Conservation (phyloP, 1,284 basidiomycete species). For the Leucoagaricus sp. region DNA sequence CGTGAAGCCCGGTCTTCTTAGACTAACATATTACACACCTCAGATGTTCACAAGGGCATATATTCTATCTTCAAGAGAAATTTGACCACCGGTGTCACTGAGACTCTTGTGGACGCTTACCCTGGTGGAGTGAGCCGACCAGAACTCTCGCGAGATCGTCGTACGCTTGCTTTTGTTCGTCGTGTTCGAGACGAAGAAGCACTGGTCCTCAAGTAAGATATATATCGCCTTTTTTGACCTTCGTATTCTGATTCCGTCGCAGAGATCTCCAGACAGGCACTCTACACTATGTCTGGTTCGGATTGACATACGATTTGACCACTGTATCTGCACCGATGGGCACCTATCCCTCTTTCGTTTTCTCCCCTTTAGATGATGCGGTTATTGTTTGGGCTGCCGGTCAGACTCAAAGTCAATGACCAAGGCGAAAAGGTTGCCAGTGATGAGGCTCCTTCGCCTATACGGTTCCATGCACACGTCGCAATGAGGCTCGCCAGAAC, state of each 20-base stretch:
- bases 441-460: constrained; percentile 44
- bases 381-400: constrained; percentile 75
- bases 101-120: constrained; percentile 51
- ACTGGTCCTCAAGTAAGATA: constrained; percentile 63
- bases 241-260: background rate
- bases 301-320: constrained; percentile 65
- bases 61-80: constrained; percentile 68
- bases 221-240: background rate
- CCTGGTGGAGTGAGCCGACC: constrained; percentile 73
- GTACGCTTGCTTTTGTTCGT: constrained; percentile 72
- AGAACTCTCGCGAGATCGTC: constrained; percentile 68
- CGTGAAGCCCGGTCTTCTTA: constrained; percentile 22
- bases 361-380: constrained; percentile 60
- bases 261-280: constrained; percentile 70
- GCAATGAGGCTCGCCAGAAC: constrained; percentile 66
- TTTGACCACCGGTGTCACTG: constrained; percentile 52
- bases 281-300: constrained; percentile 65
- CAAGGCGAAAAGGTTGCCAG: constrained; percentile 50
- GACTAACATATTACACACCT: background rate
- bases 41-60: constrained; percentile 71
- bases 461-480: constrained; percentile 62
- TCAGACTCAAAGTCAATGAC: constrained; percentile 52
- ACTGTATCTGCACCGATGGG: constrained; percentile 70
- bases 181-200: constrained; percentile 72
- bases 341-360: constrained; percentile 73